Base-by-base conservation (phyloP, 345 rosid species). In the Eucalyptus fibrosa region DNA sequence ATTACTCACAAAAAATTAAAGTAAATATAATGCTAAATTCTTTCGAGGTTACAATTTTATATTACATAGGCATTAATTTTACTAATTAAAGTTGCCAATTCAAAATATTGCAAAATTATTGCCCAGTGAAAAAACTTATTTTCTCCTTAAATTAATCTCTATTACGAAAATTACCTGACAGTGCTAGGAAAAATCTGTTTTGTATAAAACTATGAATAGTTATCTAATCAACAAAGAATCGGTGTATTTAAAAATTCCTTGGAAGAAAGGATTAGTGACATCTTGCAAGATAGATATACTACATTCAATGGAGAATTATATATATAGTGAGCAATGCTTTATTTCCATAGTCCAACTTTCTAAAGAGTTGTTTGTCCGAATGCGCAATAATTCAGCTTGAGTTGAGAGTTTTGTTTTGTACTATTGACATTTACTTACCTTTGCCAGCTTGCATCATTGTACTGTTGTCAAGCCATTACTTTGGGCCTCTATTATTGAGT, bases 391-490 rank as follows among this genome's bases (percentile, higher is more conserved):
- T 44, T 44, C 2, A 44, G 9, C 21, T 1, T 3, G 4, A 51
- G 23, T 49, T 49, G 50, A 4, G 5, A 1, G 2, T 47, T 12
- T 2, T 49, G 50, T 49, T 2, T 49, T 49, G 50, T 49, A 49
- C 21, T 50, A 50, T 50, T 16, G 17, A 50, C 55, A 1, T 50
- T 17, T 4, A 50, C 4, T 50, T 50, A 17, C 55, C 8, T 50
- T 0, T 50, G 55, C 21, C 4, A 0, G 55, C 9, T 51, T 17
- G 55, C 17, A 7, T 51, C 21, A 7, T 51, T 17, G 21, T 7
- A 6, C 55, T 3, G 0, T 16, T 0, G 21, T 0, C 8, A 21
- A 2, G 55, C 21, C 8, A 50, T 50, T 17, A 17, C 21, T 1
- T 17, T 51, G 4, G 55, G 55, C 2, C 55, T 51, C 55, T 7